A percentile compares a stretch with the other conserved stretches of the same genome.
Evolutionary conservation across 257 asterid genomes (phyloP).

Genomic region (Gentiana straminea): DNA sequence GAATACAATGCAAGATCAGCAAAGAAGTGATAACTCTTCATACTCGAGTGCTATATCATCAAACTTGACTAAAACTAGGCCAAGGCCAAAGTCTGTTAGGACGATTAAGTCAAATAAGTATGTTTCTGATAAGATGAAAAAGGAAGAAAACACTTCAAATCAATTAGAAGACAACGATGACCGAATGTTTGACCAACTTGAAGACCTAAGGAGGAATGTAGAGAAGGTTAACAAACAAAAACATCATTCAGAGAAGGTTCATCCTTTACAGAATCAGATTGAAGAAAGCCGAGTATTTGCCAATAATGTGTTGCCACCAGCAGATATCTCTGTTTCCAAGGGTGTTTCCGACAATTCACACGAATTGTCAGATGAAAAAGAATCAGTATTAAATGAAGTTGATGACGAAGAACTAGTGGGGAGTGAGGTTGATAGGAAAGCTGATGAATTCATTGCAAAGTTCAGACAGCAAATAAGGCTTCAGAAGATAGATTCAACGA

Average conservation of each 20-base stretch:
- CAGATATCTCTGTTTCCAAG: slow-evolving; percentile 15
- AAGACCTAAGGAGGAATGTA: slow-evolving; percentile 13
- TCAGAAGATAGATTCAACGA: slow-evolving; percentile 46
- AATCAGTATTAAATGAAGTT: slow-evolving; percentile 12
- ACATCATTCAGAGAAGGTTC: slow-evolving; percentile 13
- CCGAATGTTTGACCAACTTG: slow-evolving; percentile 13
- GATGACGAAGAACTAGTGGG: slow-evolving; percentile 47
- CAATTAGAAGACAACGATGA: slow-evolving; percentile 18
- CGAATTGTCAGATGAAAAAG: slow-evolving; percentile 28
- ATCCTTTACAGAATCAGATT: slow-evolving; percentile 21
- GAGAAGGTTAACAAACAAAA: slow-evolving; percentile 17
- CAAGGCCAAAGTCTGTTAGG: slow-evolving; percentile 70
- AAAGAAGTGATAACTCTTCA: too few species aligned
- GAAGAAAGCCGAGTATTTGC: slow-evolving; percentile 21
- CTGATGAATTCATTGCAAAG: slow-evolving; percentile 90
- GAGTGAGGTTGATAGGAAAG: slow-evolving; percentile 91
- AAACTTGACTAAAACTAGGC: slow-evolving; percentile 21
- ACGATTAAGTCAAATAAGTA: slow-evolving; percentile 39
- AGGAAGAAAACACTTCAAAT: slow-evolving; percentile 15
- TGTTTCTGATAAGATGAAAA: slow-evolving; percentile 16
- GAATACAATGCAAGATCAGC: too few species aligned
- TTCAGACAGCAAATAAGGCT: slow-evolving; percentile 85
- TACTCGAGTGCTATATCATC: slow-evolving; percentile 13
- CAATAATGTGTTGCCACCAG: slow-evolving; percentile 17
- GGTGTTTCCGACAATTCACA: slow-evolving; percentile 16